Evolutionary conservation across 2,329 filamentous ascomycete genomes (phyloP).

Genomic region (Daldinia sp.): DNA sequence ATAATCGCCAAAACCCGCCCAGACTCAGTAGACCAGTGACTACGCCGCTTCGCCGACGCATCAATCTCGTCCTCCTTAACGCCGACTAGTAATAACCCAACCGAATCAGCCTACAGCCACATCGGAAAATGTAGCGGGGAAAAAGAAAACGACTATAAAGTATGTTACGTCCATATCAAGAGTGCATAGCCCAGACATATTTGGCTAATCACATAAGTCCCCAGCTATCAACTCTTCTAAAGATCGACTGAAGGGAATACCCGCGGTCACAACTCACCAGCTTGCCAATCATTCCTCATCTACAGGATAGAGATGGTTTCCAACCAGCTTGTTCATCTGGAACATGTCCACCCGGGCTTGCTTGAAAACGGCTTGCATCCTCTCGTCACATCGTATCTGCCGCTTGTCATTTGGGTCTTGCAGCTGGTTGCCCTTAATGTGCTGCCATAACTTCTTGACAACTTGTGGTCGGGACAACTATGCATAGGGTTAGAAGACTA

Average conservation of each 20-base stretch:
- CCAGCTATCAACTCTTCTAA: constrained; percentile 8
- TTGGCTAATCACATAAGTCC: constrained; percentile 20
- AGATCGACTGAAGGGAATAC: neutral
- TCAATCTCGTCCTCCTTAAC: constrained; percentile 26
- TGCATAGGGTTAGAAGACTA: constrained; percentile 13
- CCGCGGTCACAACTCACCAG: neutral
- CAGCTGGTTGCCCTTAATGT: constrained; percentile 88
- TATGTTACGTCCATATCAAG: constrained; percentile 36
- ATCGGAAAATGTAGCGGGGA: neutral
- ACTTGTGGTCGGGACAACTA: constrained; percentile 93
- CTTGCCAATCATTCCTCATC: constrained; percentile 68
- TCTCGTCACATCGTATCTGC: constrained; percentile 92
- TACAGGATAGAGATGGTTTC: constrained; percentile 86
- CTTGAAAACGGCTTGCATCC: constrained; percentile 93
- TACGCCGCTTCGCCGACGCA: constrained; percentile 12
- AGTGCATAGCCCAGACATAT: constrained; percentile 15
- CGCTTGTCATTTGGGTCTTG: constrained; percentile 93
- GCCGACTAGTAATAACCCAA: constrained; percentile 14
- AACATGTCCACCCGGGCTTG: constrained; percentile 96
- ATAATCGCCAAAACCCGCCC: neutral
- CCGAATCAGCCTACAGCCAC: constrained; percentile 9
- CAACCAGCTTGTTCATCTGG: constrained; percentile 97
- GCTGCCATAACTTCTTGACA: constrained; percentile 95
- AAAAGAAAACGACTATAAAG: constrained; percentile 18
- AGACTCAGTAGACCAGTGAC: constrained; percentile 6